A percentile compares a stretch with the other conserved stretches of the same genome.
Conservation (phyloP, 345 rosid genomes). For the Eucalyptus rudis region DNA sequence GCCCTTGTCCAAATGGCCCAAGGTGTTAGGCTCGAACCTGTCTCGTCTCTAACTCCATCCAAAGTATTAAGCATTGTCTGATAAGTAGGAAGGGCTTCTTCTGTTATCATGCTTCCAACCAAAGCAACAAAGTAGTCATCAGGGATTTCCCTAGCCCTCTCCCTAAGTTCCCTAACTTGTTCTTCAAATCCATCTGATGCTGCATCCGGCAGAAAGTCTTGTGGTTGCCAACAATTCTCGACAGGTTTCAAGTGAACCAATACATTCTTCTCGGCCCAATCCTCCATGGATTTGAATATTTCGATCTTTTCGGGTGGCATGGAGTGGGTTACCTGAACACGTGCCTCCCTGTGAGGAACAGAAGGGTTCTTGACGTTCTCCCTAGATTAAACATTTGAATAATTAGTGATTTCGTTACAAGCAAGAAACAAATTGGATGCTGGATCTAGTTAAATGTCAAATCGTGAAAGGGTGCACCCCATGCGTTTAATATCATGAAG, state of each 20-base stretch:
- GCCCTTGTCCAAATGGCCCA: conserved; percentile 66
- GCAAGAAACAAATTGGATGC: neutral
- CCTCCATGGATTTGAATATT: conserved; percentile 75
- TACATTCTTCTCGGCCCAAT: conserved; percentile 67
- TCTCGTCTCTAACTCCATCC: conserved; percentile 69
- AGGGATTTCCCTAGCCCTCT: conserved; percentile 72
- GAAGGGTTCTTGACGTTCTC: conserved; percentile 63
- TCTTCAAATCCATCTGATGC: conserved; percentile 68
- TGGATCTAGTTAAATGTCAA: neutral
- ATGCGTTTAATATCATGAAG: neutral
- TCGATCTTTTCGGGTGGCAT: conserved; percentile 88
- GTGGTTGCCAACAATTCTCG: conserved; percentile 94
- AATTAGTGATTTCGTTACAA: neutral
- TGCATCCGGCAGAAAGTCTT: conserved; percentile 79
- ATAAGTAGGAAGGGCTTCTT: conserved; percentile 78
- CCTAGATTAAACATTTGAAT: conserved; percentile 18
- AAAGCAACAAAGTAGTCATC: conserved; percentile 79
- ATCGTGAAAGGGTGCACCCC: neutral
- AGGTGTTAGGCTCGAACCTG: conserved; percentile 61
- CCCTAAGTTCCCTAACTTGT: conserved; percentile 67
- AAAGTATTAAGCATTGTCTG: conserved; percentile 62
- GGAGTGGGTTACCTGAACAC: conserved; percentile 70
- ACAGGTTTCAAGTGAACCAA: conserved; percentile 60
- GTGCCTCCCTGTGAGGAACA: conserved; percentile 57
- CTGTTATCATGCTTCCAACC: conserved; percentile 76